Conservation (phyloP, 306 rosid species). For the Cicer chorassanicum region DNA sequence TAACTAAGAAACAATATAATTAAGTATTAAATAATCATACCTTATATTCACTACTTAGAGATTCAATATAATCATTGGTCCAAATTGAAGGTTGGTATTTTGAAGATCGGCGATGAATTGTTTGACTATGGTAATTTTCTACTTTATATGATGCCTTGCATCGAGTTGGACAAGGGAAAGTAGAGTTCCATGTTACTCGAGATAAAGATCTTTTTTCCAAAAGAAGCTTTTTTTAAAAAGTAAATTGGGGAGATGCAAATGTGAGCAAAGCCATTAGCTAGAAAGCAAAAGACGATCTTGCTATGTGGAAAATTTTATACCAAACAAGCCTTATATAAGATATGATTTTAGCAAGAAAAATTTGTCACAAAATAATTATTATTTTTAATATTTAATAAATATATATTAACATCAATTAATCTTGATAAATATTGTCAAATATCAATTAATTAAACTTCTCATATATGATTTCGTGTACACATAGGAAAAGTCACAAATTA, state of each 20-base stretch:
- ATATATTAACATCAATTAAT: too few relatives aligned
- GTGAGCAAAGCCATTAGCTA: neutral
- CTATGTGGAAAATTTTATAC: neutral
- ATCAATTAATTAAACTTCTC: too few relatives aligned
- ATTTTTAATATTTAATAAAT: too few relatives aligned
- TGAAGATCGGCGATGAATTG: too few relatives aligned
- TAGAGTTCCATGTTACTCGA: neutral
- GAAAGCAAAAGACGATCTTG: neutral
- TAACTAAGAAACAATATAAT: neutral
- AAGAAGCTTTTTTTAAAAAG: neutral
- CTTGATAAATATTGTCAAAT: too few relatives aligned
- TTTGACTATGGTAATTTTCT: neutral
- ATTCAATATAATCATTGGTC: conserved; percentile 22
- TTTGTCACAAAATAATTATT: too few relatives aligned
- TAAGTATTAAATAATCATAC: neutral
- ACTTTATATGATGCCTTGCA: neutral
- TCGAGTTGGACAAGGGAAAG: neutral
- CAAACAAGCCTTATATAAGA: too few relatives aligned
- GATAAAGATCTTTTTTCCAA: neutral
- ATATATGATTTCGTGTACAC: too few relatives aligned
- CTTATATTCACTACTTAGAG: conserved; percentile 16
- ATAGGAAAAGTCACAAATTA: too few relatives aligned
- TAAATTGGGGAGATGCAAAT: neutral
- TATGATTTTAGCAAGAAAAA: too few relatives aligned
- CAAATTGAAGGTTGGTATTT: neutral